Base-by-base conservation (phyloP, 345 rosid genomes). In the Eucalyptus coolabah region DNA sequence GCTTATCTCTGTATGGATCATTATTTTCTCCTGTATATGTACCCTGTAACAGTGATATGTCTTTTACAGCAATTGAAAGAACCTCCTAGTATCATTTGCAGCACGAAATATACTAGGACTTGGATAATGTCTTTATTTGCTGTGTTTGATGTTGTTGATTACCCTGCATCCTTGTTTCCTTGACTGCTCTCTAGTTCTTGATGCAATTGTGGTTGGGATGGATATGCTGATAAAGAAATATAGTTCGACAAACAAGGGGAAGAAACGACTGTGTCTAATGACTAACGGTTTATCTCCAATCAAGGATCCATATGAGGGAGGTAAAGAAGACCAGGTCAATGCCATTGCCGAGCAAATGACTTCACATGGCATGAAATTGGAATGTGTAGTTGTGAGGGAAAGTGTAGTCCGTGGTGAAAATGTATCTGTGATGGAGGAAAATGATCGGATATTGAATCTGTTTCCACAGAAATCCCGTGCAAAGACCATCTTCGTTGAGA, bases 151-250 rank as follows among this genome's bases (percentile, higher is more conserved):
- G 28, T 72, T 72, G 83, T 40, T 72, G 26, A 23, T 72, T 37
- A 72, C 45, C 45, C 45, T 72, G 11, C 44, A 67, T 88, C 19
- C 50, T 87, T 87, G 69, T 89, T 91, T 72, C 95, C 97, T 96
- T 98, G 92, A 95, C 96, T 92, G 30, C 65, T 86, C 34, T 81
- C 72, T 92, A 98, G 99, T 95, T 95, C 94, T 97, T 93, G 99
- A 97, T 94, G 98, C 97, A 88, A 87, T 98, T 88, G 95, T 96
- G 92, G 98, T 97, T 91, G 99, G 99, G 88, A 94, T 98, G 96
- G 99, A 97, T 92, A 94, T 97, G 96, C 91, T 98, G 92, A 97
- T 98, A 87, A 98, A 98, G 91, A 94, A 88, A 89, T 98, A 95
- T 91, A 92, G 93, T 87, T 69, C 50, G 72, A 86, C 93, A n/a